These are phyloP conservation scores for Aspergillus sp. DNA, from an alignment of 2,329 filamentous ascomycete species.

Conservation along the genomic window DNA sequence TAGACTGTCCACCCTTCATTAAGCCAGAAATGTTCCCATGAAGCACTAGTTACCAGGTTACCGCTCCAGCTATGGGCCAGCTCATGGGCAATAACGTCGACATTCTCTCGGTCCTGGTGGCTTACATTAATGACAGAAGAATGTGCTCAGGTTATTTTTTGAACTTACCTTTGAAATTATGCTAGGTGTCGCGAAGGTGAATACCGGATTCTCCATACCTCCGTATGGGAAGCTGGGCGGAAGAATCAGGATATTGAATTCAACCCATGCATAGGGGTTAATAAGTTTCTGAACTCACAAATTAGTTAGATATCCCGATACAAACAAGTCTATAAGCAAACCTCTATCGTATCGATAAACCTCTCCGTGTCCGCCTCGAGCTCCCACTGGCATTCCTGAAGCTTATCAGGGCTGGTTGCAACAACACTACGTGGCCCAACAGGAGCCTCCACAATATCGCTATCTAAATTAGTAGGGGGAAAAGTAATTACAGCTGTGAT, in stretches of 20 bases:
- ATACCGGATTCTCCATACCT: constrained; percentile 83
- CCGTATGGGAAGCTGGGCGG: constrained; percentile 90
- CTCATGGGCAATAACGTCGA: constrained; percentile 94
- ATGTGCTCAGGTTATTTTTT: background rate
- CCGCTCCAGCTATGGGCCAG: constrained; percentile 79
- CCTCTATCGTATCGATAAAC: constrained; percentile 83
- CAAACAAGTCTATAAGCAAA: constrained; percentile 35
- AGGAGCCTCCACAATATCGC: constrained; percentile 80
- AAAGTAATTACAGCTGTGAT: background rate
- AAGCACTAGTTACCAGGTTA: constrained; percentile 62
- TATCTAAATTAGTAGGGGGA: constrained; percentile 36
- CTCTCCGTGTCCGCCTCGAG: constrained; percentile 87
- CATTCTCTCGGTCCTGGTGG: constrained; percentile 71
- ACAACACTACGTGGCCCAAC: constrained; percentile 85
- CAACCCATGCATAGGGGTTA: constrained; percentile 89
- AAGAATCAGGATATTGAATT: constrained; percentile 90
- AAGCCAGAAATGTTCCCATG: constrained; percentile 58
- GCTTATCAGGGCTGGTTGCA: constrained; percentile 82
- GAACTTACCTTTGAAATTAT: constrained; percentile 73
- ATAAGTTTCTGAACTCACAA: constrained; percentile 54
- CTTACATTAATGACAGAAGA: background rate
- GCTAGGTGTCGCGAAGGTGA: constrained; percentile 92
- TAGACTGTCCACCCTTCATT: constrained; percentile 93
- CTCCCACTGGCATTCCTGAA: constrained; percentile 84
- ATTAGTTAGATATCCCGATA: constrained; percentile 14